Conservation (phyloP, 768 basidiomycete genomes). For the Trametes sanguinea region DNA sequence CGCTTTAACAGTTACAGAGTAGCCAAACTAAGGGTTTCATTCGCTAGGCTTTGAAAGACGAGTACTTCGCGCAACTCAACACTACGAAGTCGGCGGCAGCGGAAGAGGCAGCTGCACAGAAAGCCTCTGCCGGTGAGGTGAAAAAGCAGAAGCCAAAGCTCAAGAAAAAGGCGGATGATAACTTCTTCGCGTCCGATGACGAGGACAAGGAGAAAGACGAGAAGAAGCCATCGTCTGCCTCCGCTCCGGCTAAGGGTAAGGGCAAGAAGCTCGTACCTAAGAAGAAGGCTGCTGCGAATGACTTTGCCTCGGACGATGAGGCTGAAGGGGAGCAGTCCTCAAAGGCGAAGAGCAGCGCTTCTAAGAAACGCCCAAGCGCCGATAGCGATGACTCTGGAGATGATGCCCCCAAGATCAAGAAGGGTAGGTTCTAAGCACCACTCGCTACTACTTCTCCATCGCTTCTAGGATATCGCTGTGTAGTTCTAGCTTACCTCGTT, state of each 20-base stretch:
- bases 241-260: constrained; percentile 25
- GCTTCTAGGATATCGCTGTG: not conserved
- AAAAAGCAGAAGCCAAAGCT: constrained; percentile 50
- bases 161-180: constrained; percentile 44
- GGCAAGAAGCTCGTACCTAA: constrained; percentile 25
- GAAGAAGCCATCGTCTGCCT: constrained; percentile 16
- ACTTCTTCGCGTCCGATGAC: constrained; percentile 63
- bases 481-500: not conserved
- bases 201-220: constrained; percentile 31
- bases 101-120: constrained; percentile 26
- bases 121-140: constrained; percentile 27
- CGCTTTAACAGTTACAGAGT: not conserved
- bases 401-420: constrained; percentile 42
- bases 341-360: constrained; percentile 8
- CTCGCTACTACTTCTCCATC: not conserved
- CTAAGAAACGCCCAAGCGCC: constrained; percentile 10
- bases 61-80: constrained; percentile 52
- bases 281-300: constrained; percentile 10
- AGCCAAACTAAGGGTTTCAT: too few species aligned
- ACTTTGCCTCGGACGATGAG: constrained; percentile 26
- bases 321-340: constrained; percentile 9
- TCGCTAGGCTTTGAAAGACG: constrained; percentile 61
- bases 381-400: constrained; percentile 31
- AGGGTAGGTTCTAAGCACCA: constrained; percentile 18
- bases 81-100: constrained; percentile 28